phyloP scores from a whole-genome alignment of 371 early-diverging fungal genomes.

The Mucor saturninus region DNA sequence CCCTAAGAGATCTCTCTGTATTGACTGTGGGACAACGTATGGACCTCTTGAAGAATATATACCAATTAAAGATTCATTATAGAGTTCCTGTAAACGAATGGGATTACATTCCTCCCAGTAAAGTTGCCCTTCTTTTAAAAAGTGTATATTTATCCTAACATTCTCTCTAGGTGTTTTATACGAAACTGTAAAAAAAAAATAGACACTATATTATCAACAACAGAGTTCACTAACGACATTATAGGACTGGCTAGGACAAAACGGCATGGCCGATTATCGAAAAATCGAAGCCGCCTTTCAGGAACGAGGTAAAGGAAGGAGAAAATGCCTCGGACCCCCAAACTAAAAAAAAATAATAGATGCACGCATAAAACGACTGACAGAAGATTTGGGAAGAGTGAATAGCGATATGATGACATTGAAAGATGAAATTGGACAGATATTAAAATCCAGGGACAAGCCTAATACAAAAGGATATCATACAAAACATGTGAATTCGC shows the following conservation, averaged over 20 bases:
- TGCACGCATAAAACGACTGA: constrained; percentile 54
- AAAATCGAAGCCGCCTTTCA: constrained; percentile 63
- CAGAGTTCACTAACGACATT: not conserved
- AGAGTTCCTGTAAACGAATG: constrained; percentile 83
- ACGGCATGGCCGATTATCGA: constrained; percentile 58
- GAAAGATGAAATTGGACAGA: constrained; percentile 59
- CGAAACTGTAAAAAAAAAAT: constrained; percentile 54
- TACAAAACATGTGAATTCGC: constrained; percentile 22
- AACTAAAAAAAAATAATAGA: constrained; percentile 31
- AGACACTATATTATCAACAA: not conserved
- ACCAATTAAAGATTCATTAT: constrained; percentile 75
- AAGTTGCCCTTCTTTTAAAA: constrained; percentile 12
- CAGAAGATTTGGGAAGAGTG: constrained; percentile 59
- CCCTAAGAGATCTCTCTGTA: constrained; percentile 86
- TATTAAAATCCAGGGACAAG: constrained; percentile 59
- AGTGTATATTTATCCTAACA: not conserved
- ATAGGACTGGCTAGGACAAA: constrained; percentile 56
- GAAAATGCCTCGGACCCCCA: not conserved
- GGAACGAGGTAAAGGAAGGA: constrained; percentile 52
- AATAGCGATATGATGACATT: constrained; percentile 55
- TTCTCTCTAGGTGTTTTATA: constrained; percentile 57
- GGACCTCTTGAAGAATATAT: constrained; percentile 83
- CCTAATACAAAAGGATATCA: constrained; percentile 9
- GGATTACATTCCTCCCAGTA: constrained; percentile 88
- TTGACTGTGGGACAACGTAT: constrained; percentile 88